phyloP scores from a whole-genome alignment of 2,329 filamentous ascomycete genomes.

The Pleomassaria siparia region DNA sequence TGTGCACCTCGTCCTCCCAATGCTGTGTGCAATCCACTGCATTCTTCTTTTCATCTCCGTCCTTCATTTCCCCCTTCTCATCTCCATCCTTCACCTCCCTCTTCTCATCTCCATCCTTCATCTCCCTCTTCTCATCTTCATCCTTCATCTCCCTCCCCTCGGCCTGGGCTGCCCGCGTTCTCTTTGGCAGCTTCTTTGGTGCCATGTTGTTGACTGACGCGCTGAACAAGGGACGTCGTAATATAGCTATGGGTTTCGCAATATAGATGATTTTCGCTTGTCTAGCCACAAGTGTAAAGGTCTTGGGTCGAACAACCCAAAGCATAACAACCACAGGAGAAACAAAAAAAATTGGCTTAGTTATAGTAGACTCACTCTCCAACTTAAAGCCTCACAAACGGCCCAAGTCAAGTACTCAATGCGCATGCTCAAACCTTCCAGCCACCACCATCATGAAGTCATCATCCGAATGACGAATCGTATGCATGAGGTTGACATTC shows the following conservation, averaged over 20 bases:
- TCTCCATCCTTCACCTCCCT: not conserved
- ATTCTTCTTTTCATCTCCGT: slow-evolving; percentile 16
- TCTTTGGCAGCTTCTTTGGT: not conserved
- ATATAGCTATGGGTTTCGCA: not conserved
- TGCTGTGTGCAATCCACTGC: slow-evolving; percentile 34
- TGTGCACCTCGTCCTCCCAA: slow-evolving; percentile 33
- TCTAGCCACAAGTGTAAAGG: not conserved
- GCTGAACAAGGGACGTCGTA: not conserved
- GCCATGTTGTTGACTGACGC: not conserved
- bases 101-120: not conserved
- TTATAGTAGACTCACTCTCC: too few relatives aligned
- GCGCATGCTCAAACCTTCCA: not conserved
- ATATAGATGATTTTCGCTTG: not conserved
- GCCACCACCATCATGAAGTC: not conserved
- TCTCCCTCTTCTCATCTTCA: not conserved
- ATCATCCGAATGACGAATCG: not conserved
- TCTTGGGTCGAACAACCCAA: not conserved
- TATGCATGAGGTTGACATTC: not conserved
- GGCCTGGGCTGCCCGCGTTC: not conserved
- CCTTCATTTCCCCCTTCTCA: not conserved
- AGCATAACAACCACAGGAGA: not conserved
- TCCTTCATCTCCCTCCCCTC: not conserved
- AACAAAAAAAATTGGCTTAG: too few relatives aligned
- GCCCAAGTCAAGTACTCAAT: not conserved
- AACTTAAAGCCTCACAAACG: not conserved